Evolutionary conservation across 2,329 filamentous ascomycete species (phyloP).

Genomic region (Fusarium sp.): DNA sequence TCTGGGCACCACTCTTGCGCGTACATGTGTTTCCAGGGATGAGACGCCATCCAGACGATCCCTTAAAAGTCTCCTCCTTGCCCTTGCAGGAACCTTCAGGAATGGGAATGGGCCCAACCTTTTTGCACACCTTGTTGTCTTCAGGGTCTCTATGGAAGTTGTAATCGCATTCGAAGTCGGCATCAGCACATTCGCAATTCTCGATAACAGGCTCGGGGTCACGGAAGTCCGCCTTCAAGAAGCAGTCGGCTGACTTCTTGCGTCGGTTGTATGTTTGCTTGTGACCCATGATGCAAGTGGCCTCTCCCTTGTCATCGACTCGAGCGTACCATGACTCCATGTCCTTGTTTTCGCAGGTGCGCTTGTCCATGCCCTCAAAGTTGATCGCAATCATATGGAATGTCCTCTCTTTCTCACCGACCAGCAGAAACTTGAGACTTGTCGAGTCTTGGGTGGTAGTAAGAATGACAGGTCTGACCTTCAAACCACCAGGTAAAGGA

Average conservation of each 20-base stretch:
- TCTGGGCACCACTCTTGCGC: constrained; percentile 69
- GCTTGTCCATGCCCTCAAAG: constrained; percentile 84
- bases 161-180: constrained; percentile 96
- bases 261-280: constrained; percentile 88
- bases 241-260: constrained; percentile 90
- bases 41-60: constrained; percentile 89
- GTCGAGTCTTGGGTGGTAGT: constrained; percentile 95
- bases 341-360: constrained; percentile 80
- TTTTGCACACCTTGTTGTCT: constrained; percentile 77
- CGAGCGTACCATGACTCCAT: constrained; percentile 92
- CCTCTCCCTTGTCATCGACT: constrained; percentile 80
- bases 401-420: constrained; percentile 70
- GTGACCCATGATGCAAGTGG: constrained; percentile 95
- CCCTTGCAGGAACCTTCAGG: constrained; percentile 80
- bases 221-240: constrained; percentile 87
- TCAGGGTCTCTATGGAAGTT: constrained; percentile 79
- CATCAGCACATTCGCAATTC: constrained; percentile 82
- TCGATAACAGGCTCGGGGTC: constrained; percentile 78
- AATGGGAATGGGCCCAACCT: constrained; percentile 70
- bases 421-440: constrained; percentile 87
- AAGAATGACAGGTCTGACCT: constrained; percentile 78
- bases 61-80: constrained; percentile 79
- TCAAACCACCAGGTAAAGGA: constrained; percentile 74
- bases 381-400: constrained; percentile 81
- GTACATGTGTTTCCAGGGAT: constrained; percentile 87